phyloP scores from a whole-genome alignment of 225 moss, liverwort and hornwort species.

The Pseudisothecium myosuroides region DNA sequence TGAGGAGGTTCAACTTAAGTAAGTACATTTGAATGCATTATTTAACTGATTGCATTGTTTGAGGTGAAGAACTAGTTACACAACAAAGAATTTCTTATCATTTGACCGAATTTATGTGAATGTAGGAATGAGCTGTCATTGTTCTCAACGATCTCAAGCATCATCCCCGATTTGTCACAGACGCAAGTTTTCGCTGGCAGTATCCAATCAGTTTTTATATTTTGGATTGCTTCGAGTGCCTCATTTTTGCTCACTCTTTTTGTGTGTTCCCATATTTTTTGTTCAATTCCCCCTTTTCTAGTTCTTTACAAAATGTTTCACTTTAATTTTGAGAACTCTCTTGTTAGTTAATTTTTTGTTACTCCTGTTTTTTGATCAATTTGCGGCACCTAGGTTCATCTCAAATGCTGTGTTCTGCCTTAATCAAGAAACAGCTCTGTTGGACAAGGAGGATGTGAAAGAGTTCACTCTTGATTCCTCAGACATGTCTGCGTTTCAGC shows the following conservation, averaged over 20 bases:
- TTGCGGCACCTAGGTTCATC: not conserved
- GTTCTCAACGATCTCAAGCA: slow-evolving; percentile 39
- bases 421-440: slow-evolving; percentile 19
- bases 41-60: not conserved
- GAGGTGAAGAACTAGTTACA: not conserved
- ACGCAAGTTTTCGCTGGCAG: slow-evolving; percentile 32
- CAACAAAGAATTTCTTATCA: not conserved
- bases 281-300: not conserved
- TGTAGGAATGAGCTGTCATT: slow-evolving; percentile 42
- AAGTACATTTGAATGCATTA: not conserved
- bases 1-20: slow-evolving; percentile 46
- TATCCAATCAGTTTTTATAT: slow-evolving; percentile 8
- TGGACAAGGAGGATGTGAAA: slow-evolving; percentile 34
- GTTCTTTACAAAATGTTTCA: not conserved
- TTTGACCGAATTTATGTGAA: not conserved
- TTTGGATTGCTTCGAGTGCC: not conserved
- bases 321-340: not conserved
- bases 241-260: not conserved
- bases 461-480: slow-evolving; percentile 28
- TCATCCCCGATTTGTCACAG: slow-evolving; percentile 39
- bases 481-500: slow-evolving; percentile 31
- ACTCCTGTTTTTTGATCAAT: not conserved
- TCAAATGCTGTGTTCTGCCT: slow-evolving; percentile 3
- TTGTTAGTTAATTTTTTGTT: not conserved
- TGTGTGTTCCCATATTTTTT: not conserved